Base-by-base conservation (phyloP, 148 eudicot genomes). In the Amaranthus palmeri region DNA sequence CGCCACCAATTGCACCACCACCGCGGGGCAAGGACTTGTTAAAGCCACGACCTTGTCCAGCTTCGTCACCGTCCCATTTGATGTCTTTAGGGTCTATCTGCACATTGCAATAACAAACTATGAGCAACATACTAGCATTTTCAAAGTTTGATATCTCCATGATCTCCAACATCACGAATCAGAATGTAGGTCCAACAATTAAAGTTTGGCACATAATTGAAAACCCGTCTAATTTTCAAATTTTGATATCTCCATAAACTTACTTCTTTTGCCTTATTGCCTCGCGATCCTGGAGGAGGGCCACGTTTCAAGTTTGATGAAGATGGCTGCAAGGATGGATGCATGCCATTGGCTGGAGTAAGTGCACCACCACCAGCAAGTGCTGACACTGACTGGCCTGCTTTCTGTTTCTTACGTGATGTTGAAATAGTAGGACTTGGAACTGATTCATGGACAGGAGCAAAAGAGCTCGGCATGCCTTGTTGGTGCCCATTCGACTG, bases 341-440 rank as follows among this genome's bases (percentile, higher is more conserved):
- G 85, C 83, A 82, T n/a, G 36, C 36, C 36, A 25, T 25, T 25
- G 18, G 69, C 77, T 5, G 88, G 83, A 58, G 88, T 77, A 70
- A 88, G 90, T 72, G 84, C 87, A 57, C 85, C 86, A 25, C 36
- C 36, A 51, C 68, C 93, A 25, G 97, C 86, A 70, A 89, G 86
- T 61, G 92, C 86, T 50, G 91, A 86, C 53, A 80, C 72, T 54
- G 96, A 81, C 73, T 81, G 91, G 51, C 76, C 78, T 69, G 85
- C 77, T 82, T 86, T 90, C 77, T 81, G 96, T 68, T 87, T 91
- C 80, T 86, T 93, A 57, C 92, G 92, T 41, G 92, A 87, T 8
- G 91, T 97, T 65, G 98, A 86, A 73, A 91, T 82, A 47, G 97
- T 86, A 53, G 96, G 93, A 73, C 97, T 86, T 57, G 97, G 93